phyloP scores from a whole-genome alignment of 495 filamentous ascomycete genomes.

The Talaromyces trachyspermus region DNA sequence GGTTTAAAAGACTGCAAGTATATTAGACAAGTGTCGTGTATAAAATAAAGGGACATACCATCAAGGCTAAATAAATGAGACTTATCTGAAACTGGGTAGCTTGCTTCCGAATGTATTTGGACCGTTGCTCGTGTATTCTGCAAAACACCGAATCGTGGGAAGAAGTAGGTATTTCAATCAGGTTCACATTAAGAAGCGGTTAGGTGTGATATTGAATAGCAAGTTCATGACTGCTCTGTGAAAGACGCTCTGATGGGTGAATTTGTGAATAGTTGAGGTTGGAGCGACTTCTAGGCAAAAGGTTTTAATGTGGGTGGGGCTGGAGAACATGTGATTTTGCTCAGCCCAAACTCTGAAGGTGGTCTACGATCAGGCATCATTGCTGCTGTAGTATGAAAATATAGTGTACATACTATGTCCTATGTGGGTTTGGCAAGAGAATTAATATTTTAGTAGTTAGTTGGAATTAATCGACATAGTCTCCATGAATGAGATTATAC shows the following conservation, averaged over 20 bases:
- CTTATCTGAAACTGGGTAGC: not conserved
- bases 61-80: not conserved
- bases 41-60: not conserved
- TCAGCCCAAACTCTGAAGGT: not conserved
- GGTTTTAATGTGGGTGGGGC: not conserved
- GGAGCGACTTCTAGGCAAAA: too few relatives aligned
- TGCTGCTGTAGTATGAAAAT: too few relatives aligned
- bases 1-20: not conserved
- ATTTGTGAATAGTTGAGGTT: too few relatives aligned
- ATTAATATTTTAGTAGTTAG: too few relatives aligned
- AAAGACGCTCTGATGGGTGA: not conserved
- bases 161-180: not conserved
- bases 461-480: too few relatives aligned
- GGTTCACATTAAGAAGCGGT: not conserved
- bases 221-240: not conserved
- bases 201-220: not conserved
- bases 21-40: not conserved
- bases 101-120: too few relatives aligned
- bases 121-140: too few relatives aligned
- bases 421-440: too few relatives aligned
- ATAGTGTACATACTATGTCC: too few relatives aligned
- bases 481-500: too few relatives aligned
- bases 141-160: not conserved
- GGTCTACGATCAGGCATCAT: not conserved
- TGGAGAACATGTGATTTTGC: not conserved